phyloP scores from a whole-genome alignment of 2,329 filamentous ascomycete genomes.

The Verticillium zaregamsianum region DNA sequence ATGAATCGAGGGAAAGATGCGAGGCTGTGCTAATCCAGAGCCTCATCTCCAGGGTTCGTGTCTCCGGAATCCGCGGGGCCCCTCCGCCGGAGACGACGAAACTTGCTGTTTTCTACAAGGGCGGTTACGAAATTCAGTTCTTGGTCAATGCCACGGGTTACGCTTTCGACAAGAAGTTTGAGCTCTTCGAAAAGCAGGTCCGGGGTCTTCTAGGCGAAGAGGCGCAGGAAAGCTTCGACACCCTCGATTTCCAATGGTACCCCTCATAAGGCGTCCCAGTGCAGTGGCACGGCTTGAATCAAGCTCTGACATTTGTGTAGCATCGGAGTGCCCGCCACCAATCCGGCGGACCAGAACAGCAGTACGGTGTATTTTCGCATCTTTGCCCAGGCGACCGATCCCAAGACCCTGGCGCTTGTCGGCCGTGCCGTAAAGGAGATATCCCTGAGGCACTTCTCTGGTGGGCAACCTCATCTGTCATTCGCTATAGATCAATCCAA shows the following conservation, averaged over 20 bases:
- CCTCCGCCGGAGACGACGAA: slow-evolving; percentile 47
- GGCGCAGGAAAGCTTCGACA: slow-evolving; percentile 34
- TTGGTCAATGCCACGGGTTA: slow-evolving; percentile 43
- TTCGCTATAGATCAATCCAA: not conserved
- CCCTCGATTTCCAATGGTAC: slow-evolving; percentile 48
- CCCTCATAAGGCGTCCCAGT: too few species aligned
- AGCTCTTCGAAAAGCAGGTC: slow-evolving; percentile 43
- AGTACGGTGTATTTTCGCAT: slow-evolving; percentile 38
- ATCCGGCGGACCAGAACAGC: slow-evolving; percentile 28
- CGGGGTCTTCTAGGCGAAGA: slow-evolving; percentile 33
- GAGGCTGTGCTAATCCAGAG: not conserved
- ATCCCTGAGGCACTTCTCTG: slow-evolving; percentile 28
- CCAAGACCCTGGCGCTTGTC: slow-evolving; percentile 23
- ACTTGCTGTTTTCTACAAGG: slow-evolving; percentile 42
- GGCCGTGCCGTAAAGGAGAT: slow-evolving; percentile 25
- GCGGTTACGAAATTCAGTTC: slow-evolving; percentile 40
- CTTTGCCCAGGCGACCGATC: not conserved
- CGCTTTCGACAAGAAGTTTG: slow-evolving; percentile 42
- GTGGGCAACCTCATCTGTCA: slow-evolving; percentile 2
- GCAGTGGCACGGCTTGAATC: not conserved
- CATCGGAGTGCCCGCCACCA: slow-evolving; percentile 16
- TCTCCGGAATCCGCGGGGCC: slow-evolving; percentile 34
- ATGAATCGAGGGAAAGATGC: too few species aligned
- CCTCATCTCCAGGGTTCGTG: slow-evolving; percentile 25
- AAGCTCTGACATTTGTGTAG: not conserved